Evolutionary conservation across 441 rosid species (phyloP).

Genomic region (Theobroma grandiflorum): DNA sequence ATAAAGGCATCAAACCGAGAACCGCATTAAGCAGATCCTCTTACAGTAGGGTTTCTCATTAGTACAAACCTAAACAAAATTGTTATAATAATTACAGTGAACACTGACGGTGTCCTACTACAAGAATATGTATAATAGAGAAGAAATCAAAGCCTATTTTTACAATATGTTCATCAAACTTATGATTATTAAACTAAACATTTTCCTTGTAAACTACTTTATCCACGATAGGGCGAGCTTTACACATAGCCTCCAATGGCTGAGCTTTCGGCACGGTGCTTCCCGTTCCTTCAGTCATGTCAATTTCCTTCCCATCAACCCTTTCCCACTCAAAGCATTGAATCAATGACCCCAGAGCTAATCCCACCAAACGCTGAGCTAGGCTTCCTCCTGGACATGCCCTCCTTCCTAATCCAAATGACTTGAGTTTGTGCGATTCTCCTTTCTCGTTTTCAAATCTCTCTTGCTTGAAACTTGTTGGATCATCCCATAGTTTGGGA

Average conservation of each 20-base stretch:
- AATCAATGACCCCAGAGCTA: slow-evolving; percentile 17
- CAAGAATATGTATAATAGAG: not conserved
- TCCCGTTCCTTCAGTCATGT: slow-evolving; percentile 20
- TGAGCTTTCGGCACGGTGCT: slow-evolving; percentile 17
- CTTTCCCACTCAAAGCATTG: slow-evolving; percentile 28
- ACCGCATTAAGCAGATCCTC: too few relatives aligned
- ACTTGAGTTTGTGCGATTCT: slow-evolving; percentile 6
- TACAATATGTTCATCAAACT: not conserved
- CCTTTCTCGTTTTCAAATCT: slow-evolving; percentile 7
- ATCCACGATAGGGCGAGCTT: slow-evolving; percentile 18
- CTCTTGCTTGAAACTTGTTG: slow-evolving; percentile 20
- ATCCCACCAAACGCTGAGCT: not conserved
- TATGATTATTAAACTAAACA: not conserved
- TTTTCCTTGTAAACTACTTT: not conserved
- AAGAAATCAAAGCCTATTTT: not conserved
- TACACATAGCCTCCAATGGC: slow-evolving; percentile 12
- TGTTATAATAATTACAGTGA: too few relatives aligned
- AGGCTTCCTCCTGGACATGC: slow-evolving; percentile 14
- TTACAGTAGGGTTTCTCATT: too few relatives aligned
- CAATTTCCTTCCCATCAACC: slow-evolving; percentile 4
- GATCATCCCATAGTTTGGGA: slow-evolving; percentile 19
- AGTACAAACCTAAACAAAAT: too few relatives aligned
- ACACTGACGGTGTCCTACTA: not conserved
- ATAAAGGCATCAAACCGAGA: too few relatives aligned
- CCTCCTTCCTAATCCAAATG: slow-evolving; percentile 25